Conservation (phyloP, 805 yeast genomes). For the Jamesozyma rosinii region DNA sequence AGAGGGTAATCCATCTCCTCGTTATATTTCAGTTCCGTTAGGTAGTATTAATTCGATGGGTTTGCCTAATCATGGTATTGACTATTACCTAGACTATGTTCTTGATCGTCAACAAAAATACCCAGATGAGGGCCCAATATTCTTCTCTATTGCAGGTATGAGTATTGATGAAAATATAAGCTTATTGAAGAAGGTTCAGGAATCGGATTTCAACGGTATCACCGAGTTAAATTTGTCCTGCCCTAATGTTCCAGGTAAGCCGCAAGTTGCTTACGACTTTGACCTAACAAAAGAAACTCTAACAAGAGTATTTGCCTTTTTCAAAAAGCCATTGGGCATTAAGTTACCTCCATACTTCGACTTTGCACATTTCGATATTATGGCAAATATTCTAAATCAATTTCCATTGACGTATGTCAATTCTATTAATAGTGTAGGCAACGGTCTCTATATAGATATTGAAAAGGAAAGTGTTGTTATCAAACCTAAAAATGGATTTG, state of each 20-base stretch:
- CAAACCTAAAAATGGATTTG: conserved; percentile 28
- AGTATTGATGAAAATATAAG: conserved; percentile 23
- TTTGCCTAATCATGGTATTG: conserved; percentile 25
- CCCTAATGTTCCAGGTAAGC: conserved; percentile 31
- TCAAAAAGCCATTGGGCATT: conserved; percentile 26
- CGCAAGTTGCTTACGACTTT: conserved; percentile 28
- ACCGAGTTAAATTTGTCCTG: conserved; percentile 27
- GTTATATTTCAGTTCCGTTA: conserved; percentile 25
- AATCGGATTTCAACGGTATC: conserved; percentile 21
- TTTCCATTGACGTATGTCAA: conserved; percentile 25
- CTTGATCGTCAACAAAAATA: conserved; percentile 12
- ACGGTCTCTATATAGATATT: conserved; percentile 24
- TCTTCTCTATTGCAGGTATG: conserved; percentile 29
- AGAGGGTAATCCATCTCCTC: conserved; percentile 28
- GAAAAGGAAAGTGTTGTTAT: conserved; percentile 26
- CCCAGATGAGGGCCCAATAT: conserved; percentile 14
- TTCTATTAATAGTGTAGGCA: conserved; percentile 27
- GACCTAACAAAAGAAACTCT: conserved; percentile 21
- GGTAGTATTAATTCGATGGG: conserved; percentile 31
- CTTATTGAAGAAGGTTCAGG: conserved; percentile 19
- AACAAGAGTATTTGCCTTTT: conserved; percentile 20
- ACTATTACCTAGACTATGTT: conserved; percentile 24
- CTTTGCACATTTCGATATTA: conserved; percentile 27
- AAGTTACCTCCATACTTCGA: conserved; percentile 29
- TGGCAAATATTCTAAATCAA: conserved; percentile 22